Base-by-base conservation (phyloP, 306 rosid species). In the Malus sieversii region DNA sequence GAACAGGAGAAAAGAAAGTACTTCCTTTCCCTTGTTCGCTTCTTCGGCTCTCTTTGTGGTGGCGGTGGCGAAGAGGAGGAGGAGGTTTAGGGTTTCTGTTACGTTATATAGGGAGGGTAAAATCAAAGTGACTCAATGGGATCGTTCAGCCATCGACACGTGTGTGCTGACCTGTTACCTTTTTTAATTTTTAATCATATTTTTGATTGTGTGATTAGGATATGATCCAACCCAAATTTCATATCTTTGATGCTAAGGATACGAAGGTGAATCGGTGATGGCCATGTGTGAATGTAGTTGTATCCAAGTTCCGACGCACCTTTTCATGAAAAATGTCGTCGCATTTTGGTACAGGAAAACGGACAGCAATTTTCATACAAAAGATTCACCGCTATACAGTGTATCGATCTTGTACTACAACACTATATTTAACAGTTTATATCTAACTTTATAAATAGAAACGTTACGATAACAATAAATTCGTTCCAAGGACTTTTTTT, bases 31-130 rank as follows among this genome's bases (percentile, higher is more conserved):
- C 25, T 57, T 8, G 10, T 72, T 65, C 62, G 15, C 19, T 40
- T 73, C 35, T 10, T 23, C 3, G 70, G 59, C 58, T 62, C 11
- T 45, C 44, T 48, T 35, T 18, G 27, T 2, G 61, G 55, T n/a
- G 65, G 51, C 18, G 63, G 73, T 35, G 55, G 66, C 25, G 46
- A 3, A 15, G 40, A 8, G 59, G 3, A 46, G 59, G 3, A 59
- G 59, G 3, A 59, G 66, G 13, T 13, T 22, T 71, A 72, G 81
- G 78, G 78, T 77, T 81, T 66, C 48, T 20, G 67, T 38, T 5
- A 45, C 2, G 3, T 57, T 58, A 25, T 72, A 32, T 59, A 81
- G 13, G 4, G 0, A 18, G 14, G 55, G 29, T 23, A 60, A 25
- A 29, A 35, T 35, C 16, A 6, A 63, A 6, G 40, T 63, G 65